phyloP scores from a whole-genome alignment of 2,329 filamentous ascomycete genomes.

The Cercospora sojina region DNA sequence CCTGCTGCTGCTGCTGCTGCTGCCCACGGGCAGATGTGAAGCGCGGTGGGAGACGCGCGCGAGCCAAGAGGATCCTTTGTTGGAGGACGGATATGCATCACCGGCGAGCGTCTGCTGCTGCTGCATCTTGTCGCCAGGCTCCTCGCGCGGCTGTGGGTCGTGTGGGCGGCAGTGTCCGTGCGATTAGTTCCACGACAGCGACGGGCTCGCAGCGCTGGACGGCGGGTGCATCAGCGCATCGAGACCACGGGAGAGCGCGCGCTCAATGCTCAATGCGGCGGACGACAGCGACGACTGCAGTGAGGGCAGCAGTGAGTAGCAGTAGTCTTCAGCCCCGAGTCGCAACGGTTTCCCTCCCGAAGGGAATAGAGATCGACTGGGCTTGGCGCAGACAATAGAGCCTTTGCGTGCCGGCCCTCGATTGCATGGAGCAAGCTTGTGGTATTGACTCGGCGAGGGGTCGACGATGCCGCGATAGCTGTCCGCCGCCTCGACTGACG shows the following conservation, averaged over 20 bases:
- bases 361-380: background rate
- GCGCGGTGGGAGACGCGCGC: conserved; percentile 34
- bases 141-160: conserved; percentile 1
- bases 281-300: background rate
- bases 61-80: conserved; percentile 15
- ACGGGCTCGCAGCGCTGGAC: conserved; percentile 1
- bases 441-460: background rate
- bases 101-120: conserved; percentile 5
- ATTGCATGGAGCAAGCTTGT: background rate
- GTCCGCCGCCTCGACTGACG: background rate
- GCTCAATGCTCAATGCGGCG: background rate
- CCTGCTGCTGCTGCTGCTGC: background rate
- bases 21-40: conserved; percentile 28
- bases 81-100: conserved; percentile 5
- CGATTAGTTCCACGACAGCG: background rate
- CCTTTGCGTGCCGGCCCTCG: background rate
- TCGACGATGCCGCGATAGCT: background rate
- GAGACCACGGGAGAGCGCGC: background rate
- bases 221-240: conserved; percentile 1
- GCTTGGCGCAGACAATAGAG: conserved; percentile 5
- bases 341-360: background rate
- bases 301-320: background rate
- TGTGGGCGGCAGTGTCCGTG: background rate
- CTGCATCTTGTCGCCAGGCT: conserved; percentile 5
- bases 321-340: background rate